phyloP scores from a whole-genome alignment of 1,139 yeast species.

The Yamadazyma dendronema region DNA sequence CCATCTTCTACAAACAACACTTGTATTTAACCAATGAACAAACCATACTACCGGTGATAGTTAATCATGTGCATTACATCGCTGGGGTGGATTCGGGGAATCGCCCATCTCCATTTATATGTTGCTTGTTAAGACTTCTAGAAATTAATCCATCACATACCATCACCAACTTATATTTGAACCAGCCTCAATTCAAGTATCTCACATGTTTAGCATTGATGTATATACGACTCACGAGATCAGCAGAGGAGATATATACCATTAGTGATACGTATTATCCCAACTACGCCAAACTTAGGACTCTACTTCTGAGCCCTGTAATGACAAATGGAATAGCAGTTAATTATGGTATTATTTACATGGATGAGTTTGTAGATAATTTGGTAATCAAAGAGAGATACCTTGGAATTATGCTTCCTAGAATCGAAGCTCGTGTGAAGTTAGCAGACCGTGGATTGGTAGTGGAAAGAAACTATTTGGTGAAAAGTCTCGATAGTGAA shows the following conservation, averaged over 20 bases:
- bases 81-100: constrained; percentile 51
- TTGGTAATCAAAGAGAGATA: constrained; percentile 50
- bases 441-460: constrained; percentile 41
- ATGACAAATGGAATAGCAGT: constrained; percentile 26
- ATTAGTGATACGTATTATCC: constrained; percentile 50
- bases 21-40: constrained; percentile 59
- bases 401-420: constrained; percentile 60
- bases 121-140: constrained; percentile 58
- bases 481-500: constrained; percentile 7
- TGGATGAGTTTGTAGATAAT: constrained; percentile 64
- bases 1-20: constrained; percentile 65
- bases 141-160: constrained; percentile 61
- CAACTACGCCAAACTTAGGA: constrained; percentile 54
- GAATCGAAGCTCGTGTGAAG: constrained; percentile 40
- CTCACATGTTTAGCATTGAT: constrained; percentile 59
- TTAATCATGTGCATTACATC: constrained; percentile 39
- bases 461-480: constrained; percentile 34
- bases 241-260: constrained; percentile 45
- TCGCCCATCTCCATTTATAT: constrained; percentile 62
- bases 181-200: constrained; percentile 60
- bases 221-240: constrained; percentile 52
- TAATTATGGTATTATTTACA: constrained; percentile 35
- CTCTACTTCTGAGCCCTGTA: constrained; percentile 25
- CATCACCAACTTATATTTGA: constrained; percentile 50
- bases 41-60: constrained; percentile 38